phyloP scores from a whole-genome alignment of 1,284 basidiomycete species.

The Boletus semigastroideus region DNA sequence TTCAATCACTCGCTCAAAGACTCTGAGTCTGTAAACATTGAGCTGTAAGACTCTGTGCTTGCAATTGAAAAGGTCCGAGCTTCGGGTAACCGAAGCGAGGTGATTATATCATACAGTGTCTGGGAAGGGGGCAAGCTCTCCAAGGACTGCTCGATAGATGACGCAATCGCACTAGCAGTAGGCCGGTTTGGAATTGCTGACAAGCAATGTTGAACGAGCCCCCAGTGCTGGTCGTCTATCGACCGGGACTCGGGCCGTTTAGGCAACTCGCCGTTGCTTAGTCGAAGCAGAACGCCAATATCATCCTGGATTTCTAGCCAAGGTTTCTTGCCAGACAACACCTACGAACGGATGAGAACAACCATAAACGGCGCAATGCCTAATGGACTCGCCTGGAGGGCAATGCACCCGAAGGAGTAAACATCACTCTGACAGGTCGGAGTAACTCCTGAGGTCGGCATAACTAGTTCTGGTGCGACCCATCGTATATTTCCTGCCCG shows the following conservation, averaged over 20 bases:
- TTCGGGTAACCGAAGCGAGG: too few relatives aligned
- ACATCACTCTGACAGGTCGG: conserved; percentile 7
- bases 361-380: not conserved
- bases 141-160: not conserved
- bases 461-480: conserved; percentile 4
- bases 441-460: not conserved
- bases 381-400: not conserved
- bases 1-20: too few relatives aligned
- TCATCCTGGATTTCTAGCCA: conserved; percentile 5
- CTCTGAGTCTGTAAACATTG: too few relatives aligned
- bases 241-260: not conserved
- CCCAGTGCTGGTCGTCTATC: conserved; percentile 4
- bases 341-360: conserved; percentile 1
- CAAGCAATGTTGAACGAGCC: conserved; percentile 1
- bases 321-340: conserved; percentile 5
- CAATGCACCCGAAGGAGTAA: conserved; percentile 9
- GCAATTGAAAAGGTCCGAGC: too few relatives aligned
- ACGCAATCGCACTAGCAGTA: not conserved
- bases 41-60: too few relatives aligned
- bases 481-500: not conserved
- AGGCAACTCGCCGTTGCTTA: not conserved
- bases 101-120: not conserved
- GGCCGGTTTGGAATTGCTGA: not conserved
- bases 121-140: not conserved
- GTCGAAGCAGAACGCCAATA: not conserved